A percentile compares a stretch with the other conserved stretches of the same genome.
phyloP scores from a whole-genome alignment of 805 yeast genomes.

The Maudiozyma turicensis region DNA sequence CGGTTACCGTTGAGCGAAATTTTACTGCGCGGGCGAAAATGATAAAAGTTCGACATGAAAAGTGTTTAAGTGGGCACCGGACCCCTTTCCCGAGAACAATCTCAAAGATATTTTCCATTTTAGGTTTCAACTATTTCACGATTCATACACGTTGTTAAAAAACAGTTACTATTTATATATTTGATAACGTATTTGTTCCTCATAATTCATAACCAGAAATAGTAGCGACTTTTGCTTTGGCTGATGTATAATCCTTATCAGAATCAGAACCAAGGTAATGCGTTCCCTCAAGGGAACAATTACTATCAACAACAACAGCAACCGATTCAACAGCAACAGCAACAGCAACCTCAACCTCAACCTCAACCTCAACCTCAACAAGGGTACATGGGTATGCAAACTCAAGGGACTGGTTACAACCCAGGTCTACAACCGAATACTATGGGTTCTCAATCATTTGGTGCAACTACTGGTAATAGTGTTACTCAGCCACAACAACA shows the following conservation, averaged over 20 bases:
- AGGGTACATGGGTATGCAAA: neutral
- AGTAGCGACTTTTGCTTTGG: neutral
- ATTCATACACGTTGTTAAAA: too few species aligned
- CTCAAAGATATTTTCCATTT: too few species aligned
- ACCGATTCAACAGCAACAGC: conserved; percentile 6
- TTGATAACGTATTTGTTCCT: too few species aligned
- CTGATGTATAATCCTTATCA: conserved; percentile 10
- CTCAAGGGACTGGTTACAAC: conserved; percentile 5
- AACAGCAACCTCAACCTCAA: conserved; percentile 5
- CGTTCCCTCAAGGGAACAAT: conserved; percentile 3
- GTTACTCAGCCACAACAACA: conserved; percentile 12
- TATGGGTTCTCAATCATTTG: neutral
- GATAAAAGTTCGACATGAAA: too few species aligned
- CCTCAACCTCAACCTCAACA: conserved; percentile 6
- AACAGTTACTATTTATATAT: too few species aligned
- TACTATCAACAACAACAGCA: conserved; percentile 10
- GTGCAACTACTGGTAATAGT: conserved; percentile 4
- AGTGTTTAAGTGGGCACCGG: too few species aligned
- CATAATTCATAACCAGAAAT: too few species aligned
- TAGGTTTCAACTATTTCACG: too few species aligned
- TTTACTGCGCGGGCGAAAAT: too few species aligned
- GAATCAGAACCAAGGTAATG: conserved; percentile 4
- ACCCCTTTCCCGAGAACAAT: too few species aligned
- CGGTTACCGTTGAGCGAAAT: too few species aligned
- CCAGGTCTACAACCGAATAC: conserved; percentile 1